Base-by-base conservation (phyloP, 768 basidiomycete species). In the Tricholoma saponaceum region DNA sequence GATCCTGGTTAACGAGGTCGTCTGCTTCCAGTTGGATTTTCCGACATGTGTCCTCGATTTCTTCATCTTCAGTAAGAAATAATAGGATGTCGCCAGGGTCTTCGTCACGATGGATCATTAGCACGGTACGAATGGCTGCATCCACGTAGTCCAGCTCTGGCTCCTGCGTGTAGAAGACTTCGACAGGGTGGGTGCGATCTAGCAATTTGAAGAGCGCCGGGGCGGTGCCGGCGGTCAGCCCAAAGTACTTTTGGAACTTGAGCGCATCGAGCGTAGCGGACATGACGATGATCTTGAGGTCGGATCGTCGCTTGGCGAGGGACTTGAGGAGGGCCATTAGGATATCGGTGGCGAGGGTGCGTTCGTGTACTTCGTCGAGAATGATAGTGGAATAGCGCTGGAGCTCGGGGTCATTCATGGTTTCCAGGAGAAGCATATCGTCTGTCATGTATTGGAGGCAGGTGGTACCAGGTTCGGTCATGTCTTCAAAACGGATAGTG, bases 401-500 rank as follows among this genome's bases (percentile, higher is more conserved):
- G 35, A 98, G 83, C 18, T 84, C 81, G 9, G 92, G 90, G 72
- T 98, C 96, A 72, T 95, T 92, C 95, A 98, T 99, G 4, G 94
- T 94, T 76, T 97, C 95, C n/a, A 95, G 87, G n/a, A 96, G 83
- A 55, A 93, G 86, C 95, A 98, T 97, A 83, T 95, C 97, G 65
- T 99, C 97, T 14, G 97, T 99, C 95, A 98, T 97, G 77, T 99
- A 98, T 70, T 97, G 98, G 61, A 99, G 79, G 74, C 98, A 97
- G 0, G 97, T 98, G 30, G 88, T 90, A 0, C 91, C 89, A 0
- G 84, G 77, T 63, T 92, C 83, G 43, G 96, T 90, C 91, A 94
- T 89, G 70, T 98, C 97, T 72, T 99, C 96, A 70, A 98, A 99
- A 70, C 96, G 92, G 66, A 98, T 98, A 3, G 92, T 93, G 74